phyloP scores from a whole-genome alignment of 2,329 filamentous ascomycete species.

The Lecanosticta acicola region DNA sequence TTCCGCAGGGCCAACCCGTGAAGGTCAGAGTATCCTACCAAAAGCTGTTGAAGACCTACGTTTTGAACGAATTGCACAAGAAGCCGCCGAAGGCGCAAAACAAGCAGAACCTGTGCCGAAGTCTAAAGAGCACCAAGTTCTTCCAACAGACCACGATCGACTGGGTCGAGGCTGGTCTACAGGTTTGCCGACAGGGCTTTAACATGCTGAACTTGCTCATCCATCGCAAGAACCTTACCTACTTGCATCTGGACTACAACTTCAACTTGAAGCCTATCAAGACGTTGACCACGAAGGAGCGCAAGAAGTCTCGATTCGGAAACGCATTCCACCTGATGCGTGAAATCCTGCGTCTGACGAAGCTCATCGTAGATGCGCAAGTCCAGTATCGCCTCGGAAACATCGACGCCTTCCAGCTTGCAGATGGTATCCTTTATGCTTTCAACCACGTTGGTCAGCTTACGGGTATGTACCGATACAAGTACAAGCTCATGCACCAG shows the following conservation, averaged over 20 bases:
- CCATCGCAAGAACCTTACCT: constrained; percentile 96
- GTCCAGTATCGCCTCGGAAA: constrained; percentile 97
- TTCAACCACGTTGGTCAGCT: constrained; percentile 99
- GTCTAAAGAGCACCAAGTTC: constrained; percentile 93
- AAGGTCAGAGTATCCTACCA: constrained; percentile 98
- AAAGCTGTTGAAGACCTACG: constrained; percentile 91
- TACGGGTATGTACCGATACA: constrained; percentile 99
- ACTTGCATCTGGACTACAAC: constrained; percentile 97
- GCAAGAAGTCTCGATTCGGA: constrained; percentile 98
- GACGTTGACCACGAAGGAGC: constrained; percentile 95
- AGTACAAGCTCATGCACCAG: constrained; percentile 99
- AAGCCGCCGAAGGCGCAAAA: constrained; percentile 92
- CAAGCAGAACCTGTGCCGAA: constrained; percentile 84
- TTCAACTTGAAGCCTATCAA: constrained; percentile 99
- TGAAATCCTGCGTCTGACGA: constrained; percentile 90
- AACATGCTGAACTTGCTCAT: constrained; percentile 99
- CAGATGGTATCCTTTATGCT: constrained; percentile 96
- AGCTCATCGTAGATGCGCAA: constrained; percentile 96
- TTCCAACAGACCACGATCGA: constrained; percentile 99
- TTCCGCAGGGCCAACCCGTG: constrained; percentile 81
- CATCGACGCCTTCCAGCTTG: constrained; percentile 97
- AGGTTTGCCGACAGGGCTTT: constrained; percentile 96
- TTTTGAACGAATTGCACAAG: constrained; percentile 94
- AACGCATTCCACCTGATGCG: constrained; percentile 99
- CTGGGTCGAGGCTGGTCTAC: constrained; percentile 97